Percentiles rank a stretch among this genome's conserved stretches.
phyloP scores from a whole-genome alignment of 2,329 filamentous ascomycete species.

The Arthroderma sp. region DNA sequence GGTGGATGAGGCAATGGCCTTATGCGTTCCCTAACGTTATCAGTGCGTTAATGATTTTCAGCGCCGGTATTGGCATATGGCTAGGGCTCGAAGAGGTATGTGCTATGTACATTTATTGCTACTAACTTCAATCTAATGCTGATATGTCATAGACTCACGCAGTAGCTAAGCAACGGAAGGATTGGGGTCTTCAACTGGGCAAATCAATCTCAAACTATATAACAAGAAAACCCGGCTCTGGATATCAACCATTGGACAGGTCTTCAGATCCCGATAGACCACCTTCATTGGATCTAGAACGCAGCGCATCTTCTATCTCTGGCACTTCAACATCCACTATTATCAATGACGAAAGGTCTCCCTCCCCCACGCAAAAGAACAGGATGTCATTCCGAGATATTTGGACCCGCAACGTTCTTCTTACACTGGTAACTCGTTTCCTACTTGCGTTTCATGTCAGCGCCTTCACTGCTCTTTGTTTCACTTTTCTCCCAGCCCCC shows the following conservation, averaged over 20 bases:
- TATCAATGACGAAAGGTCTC: neutral
- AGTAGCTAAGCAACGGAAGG: constrained; percentile 24
- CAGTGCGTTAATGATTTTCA: constrained; percentile 47
- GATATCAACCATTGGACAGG: constrained; percentile 25
- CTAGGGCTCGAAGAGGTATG: constrained; percentile 53
- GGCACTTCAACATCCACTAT: constrained; percentile 16
- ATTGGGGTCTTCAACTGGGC: constrained; percentile 30
- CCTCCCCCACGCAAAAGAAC: constrained; percentile 23
- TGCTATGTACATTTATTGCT: too few species aligned
- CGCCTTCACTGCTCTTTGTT: constrained; percentile 64
- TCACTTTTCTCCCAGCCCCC: constrained; percentile 62
- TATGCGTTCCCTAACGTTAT: constrained; percentile 58
- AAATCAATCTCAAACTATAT: constrained; percentile 20
- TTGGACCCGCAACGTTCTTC: constrained; percentile 42
- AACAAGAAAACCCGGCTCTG: constrained; percentile 14
- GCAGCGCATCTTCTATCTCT: constrained; percentile 12
- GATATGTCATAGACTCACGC: constrained; percentile 21
- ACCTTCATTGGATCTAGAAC: constrained; percentile 19
- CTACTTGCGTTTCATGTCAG: constrained; percentile 62
- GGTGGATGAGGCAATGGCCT: constrained; percentile 53
- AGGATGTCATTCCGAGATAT: constrained; percentile 37
- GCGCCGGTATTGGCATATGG: constrained; percentile 42
- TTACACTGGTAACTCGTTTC: constrained; percentile 49
- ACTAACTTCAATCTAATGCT: neutral
- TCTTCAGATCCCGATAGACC: constrained; percentile 14